Percentiles rank a stretch among this genome's conserved stretches.
These are phyloP conservation scores for Wallacemonas collosoma DNA, from an alignment of 208 protist genomes.

Conservation along the genomic window DNA sequence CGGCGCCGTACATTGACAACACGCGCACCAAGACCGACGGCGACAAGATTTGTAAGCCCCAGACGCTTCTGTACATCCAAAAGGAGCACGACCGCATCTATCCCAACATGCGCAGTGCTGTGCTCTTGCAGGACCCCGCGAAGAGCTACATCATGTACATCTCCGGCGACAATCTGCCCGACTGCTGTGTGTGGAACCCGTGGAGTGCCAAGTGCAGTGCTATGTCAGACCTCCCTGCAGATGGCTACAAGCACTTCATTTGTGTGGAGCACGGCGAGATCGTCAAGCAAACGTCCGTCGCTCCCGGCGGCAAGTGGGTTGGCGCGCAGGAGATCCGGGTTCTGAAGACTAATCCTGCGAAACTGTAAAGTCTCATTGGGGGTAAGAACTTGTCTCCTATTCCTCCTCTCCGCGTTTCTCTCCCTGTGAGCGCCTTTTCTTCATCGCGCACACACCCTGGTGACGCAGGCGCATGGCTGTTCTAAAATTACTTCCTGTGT, in stretches of 20 bases:
- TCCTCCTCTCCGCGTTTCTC: not conserved
- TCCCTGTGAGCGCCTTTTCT: conserved; percentile 7
- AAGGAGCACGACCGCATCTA: conserved; percentile 86
- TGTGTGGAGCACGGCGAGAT: conserved; percentile 89
- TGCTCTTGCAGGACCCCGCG: conserved; percentile 46
- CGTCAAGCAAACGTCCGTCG: conserved; percentile 53
- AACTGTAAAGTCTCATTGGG: not conserved
- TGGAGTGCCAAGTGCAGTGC: conserved; percentile 61
- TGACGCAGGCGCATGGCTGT: too few relatives aligned
- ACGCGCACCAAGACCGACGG: conserved; percentile 27
- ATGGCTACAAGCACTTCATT: conserved; percentile 83
- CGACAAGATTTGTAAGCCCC: conserved; percentile 30
- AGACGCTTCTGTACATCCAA: conserved; percentile 37
- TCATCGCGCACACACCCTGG: not conserved
- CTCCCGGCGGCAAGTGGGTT: conserved; percentile 61
- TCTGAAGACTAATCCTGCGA: conserved; percentile 35
- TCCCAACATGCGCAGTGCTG: conserved; percentile 41
- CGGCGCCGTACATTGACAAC: conserved; percentile 73
- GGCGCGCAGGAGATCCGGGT: conserved; percentile 51
- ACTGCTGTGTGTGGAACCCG: conserved; percentile 91
- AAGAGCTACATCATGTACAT: conserved; percentile 45
- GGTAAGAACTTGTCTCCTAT: too few relatives aligned
- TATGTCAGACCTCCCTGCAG: conserved; percentile 72
- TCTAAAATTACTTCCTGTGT: not conserved
- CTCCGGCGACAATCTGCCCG: conserved; percentile 50